Conservation (phyloP, 164 flowering plant genomes). For the Vitis labrusca region DNA sequence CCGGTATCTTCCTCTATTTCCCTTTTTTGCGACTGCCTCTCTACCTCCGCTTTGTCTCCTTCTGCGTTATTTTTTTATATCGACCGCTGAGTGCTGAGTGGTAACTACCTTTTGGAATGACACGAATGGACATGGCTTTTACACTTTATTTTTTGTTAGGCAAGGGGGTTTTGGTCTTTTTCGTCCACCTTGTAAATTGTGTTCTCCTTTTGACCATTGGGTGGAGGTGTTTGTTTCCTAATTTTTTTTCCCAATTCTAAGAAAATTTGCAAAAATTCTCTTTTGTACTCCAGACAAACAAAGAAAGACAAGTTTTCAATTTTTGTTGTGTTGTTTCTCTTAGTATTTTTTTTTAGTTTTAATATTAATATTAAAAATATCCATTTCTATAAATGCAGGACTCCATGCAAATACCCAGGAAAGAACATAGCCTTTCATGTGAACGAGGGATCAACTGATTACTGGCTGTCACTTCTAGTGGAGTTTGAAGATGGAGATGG, state of each 20-base stretch:
- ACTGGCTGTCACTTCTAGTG: conserved; percentile 80
- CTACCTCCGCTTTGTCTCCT: conserved; percentile 3
- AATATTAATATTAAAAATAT: not conserved
- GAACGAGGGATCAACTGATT: conserved; percentile 89
- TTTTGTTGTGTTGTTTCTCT: not conserved
- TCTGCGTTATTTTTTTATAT: not conserved
- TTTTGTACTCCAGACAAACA: not conserved
- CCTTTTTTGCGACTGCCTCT: not conserved
- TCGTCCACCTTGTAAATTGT: too few relatives aligned
- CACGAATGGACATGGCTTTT: too few relatives aligned
- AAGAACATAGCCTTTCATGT: conserved; percentile 86
- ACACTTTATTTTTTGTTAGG: too few relatives aligned
- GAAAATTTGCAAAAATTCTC: not conserved
- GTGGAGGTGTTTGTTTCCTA: too few relatives aligned
- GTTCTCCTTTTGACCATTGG: too few relatives aligned
- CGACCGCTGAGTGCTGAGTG: too few relatives aligned
- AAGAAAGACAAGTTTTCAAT: too few relatives aligned
- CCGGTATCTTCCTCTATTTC: conserved; percentile 41
- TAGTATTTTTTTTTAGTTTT: not conserved
- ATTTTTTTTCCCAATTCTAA: too few relatives aligned
- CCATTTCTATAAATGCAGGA: conserved; percentile 39
- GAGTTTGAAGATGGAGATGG: conserved; percentile 97
- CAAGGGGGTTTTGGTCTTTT: too few relatives aligned
- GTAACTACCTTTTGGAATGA: too few relatives aligned
- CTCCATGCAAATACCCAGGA: conserved; percentile 80